Evolutionary conservation across 2,329 filamentous ascomycete species (phyloP), one percentile per base, ranked within the genome.

Genomic region (Fusarium tupiense): DNA sequence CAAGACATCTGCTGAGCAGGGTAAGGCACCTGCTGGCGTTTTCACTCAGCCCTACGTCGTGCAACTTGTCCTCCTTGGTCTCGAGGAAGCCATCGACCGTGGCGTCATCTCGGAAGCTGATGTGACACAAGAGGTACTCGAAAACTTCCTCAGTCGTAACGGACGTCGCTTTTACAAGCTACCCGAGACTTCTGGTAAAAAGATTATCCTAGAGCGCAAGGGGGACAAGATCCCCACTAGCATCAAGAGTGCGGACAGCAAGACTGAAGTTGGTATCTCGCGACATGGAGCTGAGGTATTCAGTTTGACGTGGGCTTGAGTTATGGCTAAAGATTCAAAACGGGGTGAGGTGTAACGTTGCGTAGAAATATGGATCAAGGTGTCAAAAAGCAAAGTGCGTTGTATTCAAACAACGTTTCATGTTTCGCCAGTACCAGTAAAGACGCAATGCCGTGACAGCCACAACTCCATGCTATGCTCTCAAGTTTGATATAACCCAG

Each of bases 1-100:
- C 68, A 94, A 94, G 83, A 86, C 80, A 2, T 77, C 77, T 24
- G 81, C 80, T 12, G 79, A 80, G 60, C 87, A 84, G 57, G 86
- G 86, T 54, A 88, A 85, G 80, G 88, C 91, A 2, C 89, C 92
- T 1, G 93, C 93, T 0, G 93, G 93, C 9, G 93, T 95, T 49
- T 96, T 94, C 81, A 95, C 93, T 3, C 93, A 96, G 83, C 91
- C 92, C 8, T 91, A 91, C 79, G 91, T 90, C 0, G 86, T 91
- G 5, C 90, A 90, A 62, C 86, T 91, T 54, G 91, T 94, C 53
- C 83, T 94, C 31, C 78, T 84, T 40, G 88, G 86, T 2, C 83
- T 94, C 46, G 89, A 93, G 81, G 88, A 90, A 75, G 92, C 87
- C 9, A 84, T 92, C 8, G 84, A 85, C 69, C 84, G 86, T 17